phyloP scores from a whole-genome alignment of 768 basidiomycete species.

The Tulasnella sp. region DNA sequence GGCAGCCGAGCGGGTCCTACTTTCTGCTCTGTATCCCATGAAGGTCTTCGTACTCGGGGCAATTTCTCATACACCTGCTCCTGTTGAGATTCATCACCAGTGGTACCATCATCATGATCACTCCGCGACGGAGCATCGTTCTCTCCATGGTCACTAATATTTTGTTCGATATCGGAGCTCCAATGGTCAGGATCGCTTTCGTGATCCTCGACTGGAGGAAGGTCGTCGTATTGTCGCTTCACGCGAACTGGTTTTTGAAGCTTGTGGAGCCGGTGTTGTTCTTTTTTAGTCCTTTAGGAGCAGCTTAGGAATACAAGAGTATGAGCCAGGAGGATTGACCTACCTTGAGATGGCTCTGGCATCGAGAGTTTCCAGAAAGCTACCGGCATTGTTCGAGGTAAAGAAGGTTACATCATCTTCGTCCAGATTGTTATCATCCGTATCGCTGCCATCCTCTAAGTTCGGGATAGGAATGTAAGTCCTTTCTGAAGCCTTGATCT shows the following conservation, averaged over 20 bases:
- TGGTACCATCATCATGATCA: slow-evolving; percentile 27
- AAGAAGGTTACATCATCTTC: slow-evolving; percentile 11
- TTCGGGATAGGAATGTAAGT: background rate
- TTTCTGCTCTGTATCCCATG: slow-evolving; percentile 36
- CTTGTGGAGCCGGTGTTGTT: slow-evolving; percentile 57
- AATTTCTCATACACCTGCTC: slow-evolving; percentile 65
- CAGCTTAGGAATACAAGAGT: background rate
- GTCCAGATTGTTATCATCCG: background rate
- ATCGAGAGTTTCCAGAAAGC: slow-evolving; percentile 64
- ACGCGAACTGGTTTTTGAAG: slow-evolving; percentile 45
- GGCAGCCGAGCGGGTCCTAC: slow-evolving; percentile 54
- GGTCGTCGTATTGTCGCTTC: slow-evolving; percentile 37
- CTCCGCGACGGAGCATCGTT: slow-evolving; percentile 18
- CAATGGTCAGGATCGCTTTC: slow-evolving; percentile 52
- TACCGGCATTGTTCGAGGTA: background rate
- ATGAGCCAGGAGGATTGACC: slow-evolving; percentile 19
- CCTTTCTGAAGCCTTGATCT: background rate
- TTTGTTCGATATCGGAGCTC: slow-evolving; percentile 27
- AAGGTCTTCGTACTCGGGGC: slow-evolving; percentile 40
- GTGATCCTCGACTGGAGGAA: slow-evolving; percentile 45
- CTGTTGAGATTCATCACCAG: slow-evolving; percentile 38
- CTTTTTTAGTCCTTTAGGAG: slow-evolving; percentile 39
- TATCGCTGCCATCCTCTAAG: background rate
- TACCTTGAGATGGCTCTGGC: slow-evolving; percentile 70
- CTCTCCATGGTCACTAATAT: slow-evolving; percentile 25